Evolutionary conservation across 257 asterid species (phyloP).

Genomic region (Petunia axillaris): DNA sequence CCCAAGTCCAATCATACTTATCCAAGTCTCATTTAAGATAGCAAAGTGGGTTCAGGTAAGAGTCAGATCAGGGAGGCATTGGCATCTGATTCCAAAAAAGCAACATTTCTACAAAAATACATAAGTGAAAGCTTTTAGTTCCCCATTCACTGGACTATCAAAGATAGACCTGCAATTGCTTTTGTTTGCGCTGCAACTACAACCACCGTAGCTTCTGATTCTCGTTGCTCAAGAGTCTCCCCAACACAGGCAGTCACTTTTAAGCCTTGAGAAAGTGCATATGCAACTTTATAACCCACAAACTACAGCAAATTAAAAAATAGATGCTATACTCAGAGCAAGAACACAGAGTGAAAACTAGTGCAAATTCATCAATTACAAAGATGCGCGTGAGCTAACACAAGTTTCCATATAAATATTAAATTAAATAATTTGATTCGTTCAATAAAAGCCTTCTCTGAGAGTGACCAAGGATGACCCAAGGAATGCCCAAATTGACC

Average conservation of each 20-base stretch:
- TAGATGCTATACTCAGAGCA: neutral
- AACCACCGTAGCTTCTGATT: conserved; percentile 83
- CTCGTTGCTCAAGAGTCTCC: conserved; percentile 97
- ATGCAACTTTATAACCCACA: conserved; percentile 92
- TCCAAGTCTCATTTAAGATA: neutral
- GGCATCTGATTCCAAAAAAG: neutral
- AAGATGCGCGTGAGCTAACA: neutral
- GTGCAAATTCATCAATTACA: neutral
- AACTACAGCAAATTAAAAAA: conserved; percentile 47
- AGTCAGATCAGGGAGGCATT: neutral
- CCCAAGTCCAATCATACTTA: conserved; percentile 7
- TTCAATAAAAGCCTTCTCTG: conserved; percentile 48
- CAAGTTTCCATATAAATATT: conserved; percentile 17
- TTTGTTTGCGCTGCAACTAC: conserved; percentile 95
- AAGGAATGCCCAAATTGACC: conserved; percentile 46
- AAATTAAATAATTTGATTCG: conserved; percentile 48
- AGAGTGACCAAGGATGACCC: conserved; percentile 59
- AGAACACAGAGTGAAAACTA: neutral
- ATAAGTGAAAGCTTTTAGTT: conserved; percentile 13
- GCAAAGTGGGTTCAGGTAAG: neutral
- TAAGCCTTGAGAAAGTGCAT: conserved; percentile 90
- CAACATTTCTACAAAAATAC: neutral
- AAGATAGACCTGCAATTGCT: conserved; percentile 81
- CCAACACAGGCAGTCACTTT: conserved; percentile 99
- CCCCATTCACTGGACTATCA: neutral